Evolutionary conservation across 164 flowering plant genomes (phyloP).

Genomic region (Chimonanthus salicifolius): DNA sequence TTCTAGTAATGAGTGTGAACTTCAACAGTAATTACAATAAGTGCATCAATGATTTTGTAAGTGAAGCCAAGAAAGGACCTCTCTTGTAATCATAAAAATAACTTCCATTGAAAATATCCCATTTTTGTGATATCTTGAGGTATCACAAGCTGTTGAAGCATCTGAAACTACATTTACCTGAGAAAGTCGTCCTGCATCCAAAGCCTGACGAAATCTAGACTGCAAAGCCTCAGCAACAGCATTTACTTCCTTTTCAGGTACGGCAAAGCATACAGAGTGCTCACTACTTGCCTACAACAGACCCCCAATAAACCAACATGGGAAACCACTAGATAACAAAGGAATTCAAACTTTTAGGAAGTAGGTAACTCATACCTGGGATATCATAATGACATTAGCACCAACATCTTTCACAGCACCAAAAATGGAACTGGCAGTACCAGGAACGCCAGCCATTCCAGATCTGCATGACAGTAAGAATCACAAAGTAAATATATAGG

Average conservation of each 20-base stretch:
- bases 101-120: background rate
- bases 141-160: background rate
- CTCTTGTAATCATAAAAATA: background rate
- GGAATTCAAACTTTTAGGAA: background rate
- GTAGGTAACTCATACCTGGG: constrained; percentile 50
- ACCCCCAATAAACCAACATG: constrained; percentile 11
- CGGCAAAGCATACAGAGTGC: constrained; percentile 99
- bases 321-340: background rate
- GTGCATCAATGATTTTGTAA: background rate
- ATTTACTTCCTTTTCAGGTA: constrained; percentile 91
- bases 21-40: background rate
- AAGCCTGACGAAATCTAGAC: constrained; percentile 82
- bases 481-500: background rate
- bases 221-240: constrained; percentile 80
- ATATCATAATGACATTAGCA: constrained; percentile 98
- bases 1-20: background rate
- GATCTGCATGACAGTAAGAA: constrained; percentile 43
- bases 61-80: background rate
- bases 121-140: background rate
- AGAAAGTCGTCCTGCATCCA: constrained; percentile 92
- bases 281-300: constrained; percentile 90
- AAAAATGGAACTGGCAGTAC: constrained; percentile 90
- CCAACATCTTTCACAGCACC: constrained; percentile 95
- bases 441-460: constrained; percentile 99
- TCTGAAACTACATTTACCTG: constrained; percentile 41